Percentiles rank a stretch among this genome's conserved stretches.
phyloP scores from a whole-genome alignment of 768 basidiomycete genomes.

The Leccinum incarnatum region DNA sequence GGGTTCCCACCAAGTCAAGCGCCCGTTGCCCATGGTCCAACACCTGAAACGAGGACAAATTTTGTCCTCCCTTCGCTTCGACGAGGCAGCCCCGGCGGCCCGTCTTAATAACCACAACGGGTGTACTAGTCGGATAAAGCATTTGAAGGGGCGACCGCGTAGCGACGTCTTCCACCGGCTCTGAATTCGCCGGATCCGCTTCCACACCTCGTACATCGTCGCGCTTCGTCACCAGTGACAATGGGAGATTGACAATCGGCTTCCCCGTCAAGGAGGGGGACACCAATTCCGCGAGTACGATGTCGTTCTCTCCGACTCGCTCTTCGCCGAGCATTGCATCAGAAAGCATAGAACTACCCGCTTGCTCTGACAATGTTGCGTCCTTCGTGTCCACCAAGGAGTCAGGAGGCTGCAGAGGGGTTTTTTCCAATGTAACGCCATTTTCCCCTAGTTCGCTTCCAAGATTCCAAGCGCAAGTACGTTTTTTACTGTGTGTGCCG shows the following conservation, averaged over 20 bases:
- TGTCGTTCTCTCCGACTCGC: neutral
- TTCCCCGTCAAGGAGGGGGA: neutral
- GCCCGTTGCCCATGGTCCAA: neutral
- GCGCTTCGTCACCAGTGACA: neutral
- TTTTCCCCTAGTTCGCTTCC: neutral
- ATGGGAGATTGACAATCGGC: slow-evolving; percentile 17
- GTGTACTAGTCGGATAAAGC: neutral
- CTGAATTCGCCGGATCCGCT: neutral
- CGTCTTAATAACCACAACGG: slow-evolving; percentile 6
- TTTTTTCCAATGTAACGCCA: neutral
- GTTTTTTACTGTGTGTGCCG: neutral
- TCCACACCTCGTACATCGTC: neutral
- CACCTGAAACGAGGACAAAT: neutral
- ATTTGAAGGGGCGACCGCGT: slow-evolving; percentile 15
- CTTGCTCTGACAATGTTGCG: neutral
- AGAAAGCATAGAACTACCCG: neutral
- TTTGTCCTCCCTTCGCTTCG: neutral
- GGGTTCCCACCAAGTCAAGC: neutral
- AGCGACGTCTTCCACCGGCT: slow-evolving; percentile 5
- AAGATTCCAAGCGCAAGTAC: neutral
- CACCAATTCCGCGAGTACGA: neutral
- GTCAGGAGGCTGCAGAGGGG: neutral
- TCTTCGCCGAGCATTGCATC: neutral
- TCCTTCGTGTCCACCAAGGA: neutral
- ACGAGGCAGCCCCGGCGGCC: neutral